Percentiles rank a stretch among this genome's conserved stretches.
phyloP scores from a whole-genome alignment of 106 monocot species.

The Alisma plantagoaquatica region DNA sequence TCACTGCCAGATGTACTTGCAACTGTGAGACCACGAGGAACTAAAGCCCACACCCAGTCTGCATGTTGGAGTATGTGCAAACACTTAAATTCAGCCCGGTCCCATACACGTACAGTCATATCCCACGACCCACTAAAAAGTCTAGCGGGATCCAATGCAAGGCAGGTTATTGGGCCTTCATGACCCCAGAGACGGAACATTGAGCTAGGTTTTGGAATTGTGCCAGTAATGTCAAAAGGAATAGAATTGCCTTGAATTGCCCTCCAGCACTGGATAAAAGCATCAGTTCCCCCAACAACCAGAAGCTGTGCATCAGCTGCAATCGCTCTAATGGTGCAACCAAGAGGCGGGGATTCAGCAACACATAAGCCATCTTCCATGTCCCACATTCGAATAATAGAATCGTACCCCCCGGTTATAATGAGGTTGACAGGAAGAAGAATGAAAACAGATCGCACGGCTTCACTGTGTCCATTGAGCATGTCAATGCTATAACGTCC shows the following conservation, averaged over 20 bases:
- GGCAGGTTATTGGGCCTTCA: constrained; percentile 79
- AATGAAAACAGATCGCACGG: constrained; percentile 58
- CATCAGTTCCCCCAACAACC: constrained; percentile 48
- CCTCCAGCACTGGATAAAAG: constrained; percentile 72
- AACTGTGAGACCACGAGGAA: constrained; percentile 44
- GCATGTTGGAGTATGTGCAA: constrained; percentile 40
- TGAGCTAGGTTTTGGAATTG: constrained; percentile 4
- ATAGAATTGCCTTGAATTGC: constrained; percentile 38
- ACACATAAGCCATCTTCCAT: constrained; percentile 65
- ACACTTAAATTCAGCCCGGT: constrained; percentile 37
- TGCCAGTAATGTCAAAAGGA: constrained; percentile 36
- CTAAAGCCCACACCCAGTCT: constrained; percentile 76
- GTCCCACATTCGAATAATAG: constrained; percentile 67
- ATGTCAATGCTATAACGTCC: constrained; percentile 51
- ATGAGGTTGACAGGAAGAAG: constrained; percentile 45
- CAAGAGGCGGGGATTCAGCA: constrained; percentile 41
- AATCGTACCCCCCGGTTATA: constrained; percentile 73
- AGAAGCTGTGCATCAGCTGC: constrained; percentile 50
- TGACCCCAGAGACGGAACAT: constrained; percentile 71
- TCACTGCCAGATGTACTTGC: constrained; percentile 63
- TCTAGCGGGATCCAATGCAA: constrained; percentile 48
- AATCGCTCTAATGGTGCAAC: constrained; percentile 76
- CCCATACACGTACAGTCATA: constrained; percentile 72
- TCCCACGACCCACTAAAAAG: constrained; percentile 90
- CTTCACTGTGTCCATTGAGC: constrained; percentile 62